Conservation (phyloP, 495 filamentous ascomycete species). For the Neurospora sp. region DNA sequence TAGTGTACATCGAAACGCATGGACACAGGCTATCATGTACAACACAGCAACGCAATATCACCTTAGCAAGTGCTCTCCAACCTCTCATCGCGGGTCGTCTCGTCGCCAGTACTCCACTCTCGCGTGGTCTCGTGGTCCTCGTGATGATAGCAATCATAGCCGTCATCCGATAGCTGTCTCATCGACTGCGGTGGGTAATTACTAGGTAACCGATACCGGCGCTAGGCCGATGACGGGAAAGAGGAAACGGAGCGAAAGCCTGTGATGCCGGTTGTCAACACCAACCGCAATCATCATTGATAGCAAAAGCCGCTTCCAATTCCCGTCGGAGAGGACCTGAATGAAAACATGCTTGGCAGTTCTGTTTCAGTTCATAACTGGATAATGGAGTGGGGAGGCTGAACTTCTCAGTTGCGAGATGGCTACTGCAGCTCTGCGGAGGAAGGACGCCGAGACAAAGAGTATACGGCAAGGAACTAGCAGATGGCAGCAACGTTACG, state of each 20-base stretch:
- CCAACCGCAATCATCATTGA: not conserved
- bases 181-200: not conserved
- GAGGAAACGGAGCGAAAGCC: not conserved
- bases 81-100: not conserved
- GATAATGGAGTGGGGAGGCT: not conserved
- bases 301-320: not conserved
- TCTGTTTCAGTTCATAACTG: not conserved
- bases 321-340: not conserved
- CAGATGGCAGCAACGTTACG: not conserved
- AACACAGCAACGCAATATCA: not conserved
- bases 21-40: not conserved
- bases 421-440: not conserved
- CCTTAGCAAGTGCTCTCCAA: not conserved
- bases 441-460: not conserved
- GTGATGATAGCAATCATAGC: not conserved
- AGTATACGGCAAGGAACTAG: not conserved
- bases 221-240: not conserved
- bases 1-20: not conserved
- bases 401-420: not conserved
- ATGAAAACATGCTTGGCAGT: not conserved
- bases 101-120: not conserved
- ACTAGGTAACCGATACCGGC: not conserved
- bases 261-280: not conserved
- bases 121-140: not conserved
- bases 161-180: not conserved